Conservation (phyloP, 1,284 basidiomycete genomes). For the Quambalaria eucalypti region DNA sequence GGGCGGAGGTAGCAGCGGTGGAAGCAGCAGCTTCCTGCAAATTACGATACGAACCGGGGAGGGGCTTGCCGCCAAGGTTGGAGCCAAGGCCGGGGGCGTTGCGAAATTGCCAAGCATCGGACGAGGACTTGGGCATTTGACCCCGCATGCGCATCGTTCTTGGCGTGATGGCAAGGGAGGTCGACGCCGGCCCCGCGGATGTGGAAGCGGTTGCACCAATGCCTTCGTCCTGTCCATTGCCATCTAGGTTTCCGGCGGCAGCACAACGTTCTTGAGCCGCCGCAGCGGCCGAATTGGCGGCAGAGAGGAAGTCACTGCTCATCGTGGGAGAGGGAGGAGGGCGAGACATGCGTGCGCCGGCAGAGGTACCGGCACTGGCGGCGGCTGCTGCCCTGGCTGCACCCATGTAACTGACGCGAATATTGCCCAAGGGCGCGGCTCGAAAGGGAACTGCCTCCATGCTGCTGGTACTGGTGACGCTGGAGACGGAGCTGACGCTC, state of each 20-base stretch:
- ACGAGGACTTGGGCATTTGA: constrained; percentile 19
- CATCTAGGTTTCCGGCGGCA: too few relatives aligned
- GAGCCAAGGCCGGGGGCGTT: constrained; percentile 35
- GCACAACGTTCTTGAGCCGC: too few relatives aligned
- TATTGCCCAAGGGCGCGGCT: constrained; percentile 40
- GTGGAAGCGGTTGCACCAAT: too few relatives aligned
- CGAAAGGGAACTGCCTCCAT: constrained; percentile 43
- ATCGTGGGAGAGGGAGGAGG: too few relatives aligned
- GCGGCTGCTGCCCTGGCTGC: not conserved
- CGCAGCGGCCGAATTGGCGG: too few relatives aligned
- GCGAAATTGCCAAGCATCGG: constrained; percentile 37
- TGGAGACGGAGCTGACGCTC: constrained; percentile 40
- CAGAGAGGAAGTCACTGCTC: too few relatives aligned
- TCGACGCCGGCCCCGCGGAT: too few relatives aligned
- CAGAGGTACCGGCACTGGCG: not conserved
- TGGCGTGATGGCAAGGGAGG: too few relatives aligned
- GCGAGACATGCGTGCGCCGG: too few relatives aligned
- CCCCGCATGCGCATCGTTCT: too few relatives aligned
- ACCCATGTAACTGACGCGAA: constrained; percentile 17
- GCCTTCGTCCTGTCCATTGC: too few relatives aligned
- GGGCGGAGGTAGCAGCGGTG: constrained; percentile 10
- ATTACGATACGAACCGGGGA: constrained; percentile 1
- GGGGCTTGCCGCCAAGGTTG: constrained; percentile 1
- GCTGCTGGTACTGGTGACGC: constrained; percentile 40
- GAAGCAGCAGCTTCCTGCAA: not conserved